Percentiles rank a stretch among this genome's conserved stretches.
Evolutionary conservation across 257 asterid genomes (phyloP).

Genomic region (Schizonepeta tenuifolia): DNA sequence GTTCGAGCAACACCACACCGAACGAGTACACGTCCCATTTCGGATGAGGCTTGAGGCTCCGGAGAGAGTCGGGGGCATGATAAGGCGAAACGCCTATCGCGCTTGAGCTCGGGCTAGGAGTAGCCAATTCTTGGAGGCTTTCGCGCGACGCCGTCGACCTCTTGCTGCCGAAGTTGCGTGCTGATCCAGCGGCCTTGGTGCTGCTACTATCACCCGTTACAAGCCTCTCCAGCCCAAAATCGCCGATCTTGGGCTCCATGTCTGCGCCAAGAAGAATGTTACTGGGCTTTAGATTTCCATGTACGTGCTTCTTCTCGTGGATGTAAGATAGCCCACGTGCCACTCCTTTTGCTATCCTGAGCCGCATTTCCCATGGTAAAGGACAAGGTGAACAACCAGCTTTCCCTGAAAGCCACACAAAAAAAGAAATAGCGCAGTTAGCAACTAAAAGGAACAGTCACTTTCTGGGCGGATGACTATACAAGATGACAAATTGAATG

Average conservation of each 20-base stretch:
- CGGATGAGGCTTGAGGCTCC: constrained; percentile 82
- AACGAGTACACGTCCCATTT: constrained; percentile 91
- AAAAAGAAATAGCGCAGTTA: constrained; percentile 28
- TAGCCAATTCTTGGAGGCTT: constrained; percentile 72
- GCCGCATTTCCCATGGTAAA: constrained; percentile 82
- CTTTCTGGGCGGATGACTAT: constrained; percentile 50
- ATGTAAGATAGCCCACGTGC: constrained; percentile 86
- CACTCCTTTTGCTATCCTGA: constrained; percentile 85
- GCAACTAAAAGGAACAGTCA: constrained; percentile 33
- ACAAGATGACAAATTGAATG: constrained; percentile 25
- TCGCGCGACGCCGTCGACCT: constrained; percentile 87
- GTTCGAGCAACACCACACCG: constrained; percentile 75
- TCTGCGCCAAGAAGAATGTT: constrained; percentile 70
- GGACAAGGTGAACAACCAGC: constrained; percentile 80
- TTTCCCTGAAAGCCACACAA: constrained; percentile 55
- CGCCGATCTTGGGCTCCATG: constrained; percentile 94
- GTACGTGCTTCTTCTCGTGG: constrained; percentile 90
- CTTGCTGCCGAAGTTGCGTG: constrained; percentile 83
- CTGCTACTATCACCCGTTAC: constrained; percentile 64
- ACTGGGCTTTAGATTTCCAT: constrained; percentile 88
- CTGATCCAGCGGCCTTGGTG: constrained; percentile 69
- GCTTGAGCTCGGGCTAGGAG: constrained; percentile 91
- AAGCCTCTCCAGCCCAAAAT: constrained; percentile 89
- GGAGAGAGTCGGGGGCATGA: constrained; percentile 84
- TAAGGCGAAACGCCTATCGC: constrained; percentile 72